These are phyloP conservation scores for Rhododendron ferrugineum DNA, from an alignment of 148 eudicot genomes.

Conservation along the genomic window DNA sequence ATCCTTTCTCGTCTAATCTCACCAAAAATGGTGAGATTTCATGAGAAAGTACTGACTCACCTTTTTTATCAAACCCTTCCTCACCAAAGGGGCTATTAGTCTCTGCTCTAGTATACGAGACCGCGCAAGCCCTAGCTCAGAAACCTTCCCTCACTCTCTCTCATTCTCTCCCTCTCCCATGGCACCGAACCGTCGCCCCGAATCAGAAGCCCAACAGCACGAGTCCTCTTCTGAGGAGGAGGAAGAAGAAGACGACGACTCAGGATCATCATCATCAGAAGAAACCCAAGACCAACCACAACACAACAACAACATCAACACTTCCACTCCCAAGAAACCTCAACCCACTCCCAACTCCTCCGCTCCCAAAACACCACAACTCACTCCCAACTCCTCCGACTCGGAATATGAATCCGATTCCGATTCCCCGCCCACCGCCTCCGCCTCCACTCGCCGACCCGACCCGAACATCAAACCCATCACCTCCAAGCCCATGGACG, in stretches of 20 bases:
- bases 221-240: conserved; percentile 7
- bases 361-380: conserved; percentile 7
- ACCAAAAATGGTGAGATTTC: no score
- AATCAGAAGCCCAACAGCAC: conserved; percentile 4
- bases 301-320: neutral
- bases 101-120: neutral
- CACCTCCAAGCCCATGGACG: conserved; percentile 21
- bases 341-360: neutral
- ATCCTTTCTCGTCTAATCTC: no score
- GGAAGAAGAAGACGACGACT: neutral
- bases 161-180: neutral
- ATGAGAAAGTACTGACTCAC: no score
- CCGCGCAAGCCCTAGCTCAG: neutral
- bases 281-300: conserved; percentile 12
- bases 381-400: neutral
- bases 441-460: conserved; percentile 10
- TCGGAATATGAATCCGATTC: conserved; percentile 22
- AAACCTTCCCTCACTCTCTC: neutral
- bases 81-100: no score
- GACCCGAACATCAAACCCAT: conserved; percentile 28
- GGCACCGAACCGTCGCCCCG: conserved; percentile 14
- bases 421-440: conserved; percentile 14
- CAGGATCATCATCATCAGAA: conserved; percentile 7
- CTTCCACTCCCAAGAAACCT: conserved; percentile 9
- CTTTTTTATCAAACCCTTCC: no score